These are phyloP conservation scores for Nicotiana tabacum DNA, from an alignment of 257 asterid genomes.

Conservation along the genomic window DNA sequence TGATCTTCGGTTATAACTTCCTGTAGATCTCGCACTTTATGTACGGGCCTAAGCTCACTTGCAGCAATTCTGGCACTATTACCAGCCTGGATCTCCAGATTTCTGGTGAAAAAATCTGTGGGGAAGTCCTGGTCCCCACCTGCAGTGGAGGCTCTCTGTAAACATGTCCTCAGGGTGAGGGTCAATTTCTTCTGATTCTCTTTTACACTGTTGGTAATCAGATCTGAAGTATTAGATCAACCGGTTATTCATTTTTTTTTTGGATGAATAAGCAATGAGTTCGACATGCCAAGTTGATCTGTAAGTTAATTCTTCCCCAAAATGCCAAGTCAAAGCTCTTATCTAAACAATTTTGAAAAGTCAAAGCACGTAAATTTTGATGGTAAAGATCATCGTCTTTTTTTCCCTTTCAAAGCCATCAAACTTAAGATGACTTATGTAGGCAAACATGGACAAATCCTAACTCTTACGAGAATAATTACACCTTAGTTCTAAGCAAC, in stretches of 20 bases:
- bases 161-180: constrained; percentile 63
- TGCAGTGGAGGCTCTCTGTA: constrained; percentile 54
- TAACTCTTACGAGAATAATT: background rate
- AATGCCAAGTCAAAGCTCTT: constrained; percentile 8
- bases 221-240: background rate
- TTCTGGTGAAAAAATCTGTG: constrained; percentile 41
- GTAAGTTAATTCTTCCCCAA: background rate
- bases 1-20: constrained; percentile 6
- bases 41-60: constrained; percentile 44
- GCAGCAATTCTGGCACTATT: constrained; percentile 61
- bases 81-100: constrained; percentile 43
- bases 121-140: constrained; percentile 72
- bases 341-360: background rate
- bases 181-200: constrained; percentile 1
- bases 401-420: background rate
- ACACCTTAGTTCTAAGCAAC: background rate
- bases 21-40: constrained; percentile 48
- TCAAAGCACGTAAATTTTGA: background rate
- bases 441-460: background rate
- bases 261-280: background rate
- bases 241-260: background rate
- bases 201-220: background rate
- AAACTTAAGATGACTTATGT: background rate
- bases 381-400: background rate
- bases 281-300: background rate